Percentiles rank a stretch among this genome's conserved stretches.
Evolutionary conservation across 345 rosid species (phyloP).

Genomic region (Salix caprea): DNA sequence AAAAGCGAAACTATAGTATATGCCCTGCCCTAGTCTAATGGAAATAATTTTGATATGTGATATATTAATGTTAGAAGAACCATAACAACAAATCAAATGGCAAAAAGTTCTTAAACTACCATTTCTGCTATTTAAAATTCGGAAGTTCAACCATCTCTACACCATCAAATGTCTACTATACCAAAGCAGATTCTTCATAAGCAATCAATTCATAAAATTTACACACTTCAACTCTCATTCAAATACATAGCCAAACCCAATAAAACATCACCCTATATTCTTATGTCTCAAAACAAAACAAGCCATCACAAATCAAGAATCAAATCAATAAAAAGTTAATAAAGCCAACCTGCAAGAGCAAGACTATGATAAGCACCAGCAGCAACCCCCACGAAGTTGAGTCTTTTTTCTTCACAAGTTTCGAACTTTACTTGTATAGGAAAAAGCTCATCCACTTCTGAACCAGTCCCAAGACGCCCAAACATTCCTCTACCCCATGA

Average conservation of each 20-base stretch:
- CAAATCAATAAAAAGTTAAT: background rate
- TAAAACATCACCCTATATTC: background rate
- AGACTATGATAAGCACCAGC: constrained; percentile 94
- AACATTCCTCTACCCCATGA: constrained; percentile 97
- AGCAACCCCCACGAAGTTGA: constrained; percentile 61
- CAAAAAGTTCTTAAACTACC: no score
- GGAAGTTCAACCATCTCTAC: no score
- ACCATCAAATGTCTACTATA: no score
- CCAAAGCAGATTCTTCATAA: no score
- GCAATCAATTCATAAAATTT: no score
- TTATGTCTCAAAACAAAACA: background rate
- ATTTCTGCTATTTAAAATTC: no score
- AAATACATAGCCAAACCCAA: background rate
- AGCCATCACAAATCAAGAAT: background rate
- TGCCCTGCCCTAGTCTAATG: no score
- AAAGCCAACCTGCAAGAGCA: constrained; percentile 60
- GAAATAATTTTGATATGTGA: no score
- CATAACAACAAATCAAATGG: no score
- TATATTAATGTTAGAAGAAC: no score
- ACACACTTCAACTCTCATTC: background rate
- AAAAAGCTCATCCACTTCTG: constrained; percentile 60
- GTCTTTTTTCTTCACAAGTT: constrained; percentile 18
- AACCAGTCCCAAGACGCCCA: constrained; percentile 79
- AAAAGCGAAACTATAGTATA: no score
- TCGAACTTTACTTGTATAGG: constrained; percentile 54